Conservation (phyloP, 129 eudicot species). For the Oenanthe sinensis region DNA sequence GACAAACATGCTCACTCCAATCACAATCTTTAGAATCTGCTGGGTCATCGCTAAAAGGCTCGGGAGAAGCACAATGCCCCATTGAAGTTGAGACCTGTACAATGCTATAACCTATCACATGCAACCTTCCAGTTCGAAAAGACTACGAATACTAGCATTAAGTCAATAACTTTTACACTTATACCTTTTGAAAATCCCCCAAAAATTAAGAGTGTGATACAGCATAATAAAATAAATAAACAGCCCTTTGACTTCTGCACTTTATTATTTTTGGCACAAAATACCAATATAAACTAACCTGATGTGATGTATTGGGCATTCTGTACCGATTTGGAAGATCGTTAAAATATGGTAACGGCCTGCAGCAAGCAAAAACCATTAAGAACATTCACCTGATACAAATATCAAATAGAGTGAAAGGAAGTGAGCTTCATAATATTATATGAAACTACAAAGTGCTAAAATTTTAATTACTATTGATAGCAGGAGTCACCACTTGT, state of each 20-base stretch:
- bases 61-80: slow-evolving; percentile 18
- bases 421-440: background rate
- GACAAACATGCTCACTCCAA: slow-evolving; percentile 94
- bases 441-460: background rate
- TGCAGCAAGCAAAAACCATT: slow-evolving; percentile 25
- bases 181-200: background rate
- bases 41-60: slow-evolving; percentile 18
- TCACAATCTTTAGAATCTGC: slow-evolving; percentile 51
- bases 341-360: slow-evolving; percentile 31
- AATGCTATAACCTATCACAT: slow-evolving; percentile 24
- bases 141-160: slow-evolving; percentile 13
- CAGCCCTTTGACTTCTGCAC: background rate
- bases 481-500: background rate
- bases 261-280: background rate
- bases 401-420: background rate
- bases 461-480: background rate
- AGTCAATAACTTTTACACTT: background rate
- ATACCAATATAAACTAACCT: slow-evolving; percentile 16
- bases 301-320: slow-evolving; percentile 25
- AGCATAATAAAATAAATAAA: background rate
- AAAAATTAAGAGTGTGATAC: background rate
- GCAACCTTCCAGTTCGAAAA: slow-evolving; percentile 21
- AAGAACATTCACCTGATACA: background rate
- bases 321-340: slow-evolving; percentile 30
- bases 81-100: slow-evolving; percentile 9